phyloP scores from a whole-genome alignment of 2,329 filamentous ascomycete genomes.

The Phaeosphaeriaceae sp. region DNA sequence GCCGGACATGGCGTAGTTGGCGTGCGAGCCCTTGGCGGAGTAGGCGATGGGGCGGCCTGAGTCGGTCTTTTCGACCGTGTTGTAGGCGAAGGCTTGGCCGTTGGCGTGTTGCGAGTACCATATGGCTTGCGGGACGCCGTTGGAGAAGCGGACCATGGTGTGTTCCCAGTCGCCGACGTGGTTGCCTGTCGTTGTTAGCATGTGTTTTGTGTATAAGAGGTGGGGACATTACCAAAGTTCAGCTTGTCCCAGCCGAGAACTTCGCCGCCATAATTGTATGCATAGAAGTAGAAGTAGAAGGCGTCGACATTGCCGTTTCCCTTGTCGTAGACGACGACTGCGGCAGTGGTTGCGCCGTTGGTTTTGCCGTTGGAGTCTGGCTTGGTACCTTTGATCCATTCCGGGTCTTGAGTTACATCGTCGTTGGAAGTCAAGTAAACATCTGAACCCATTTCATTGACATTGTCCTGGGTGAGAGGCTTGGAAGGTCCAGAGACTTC shows the following conservation, averaged over 20 bases:
- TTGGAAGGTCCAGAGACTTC: constrained; percentile 40
- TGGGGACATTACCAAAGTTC: constrained; percentile 51
- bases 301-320: constrained; percentile 62
- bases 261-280: constrained; percentile 62
- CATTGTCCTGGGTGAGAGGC: constrained; percentile 51
- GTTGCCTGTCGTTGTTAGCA: constrained; percentile 48
- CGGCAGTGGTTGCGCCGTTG: constrained; percentile 56
- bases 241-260: constrained; percentile 50
- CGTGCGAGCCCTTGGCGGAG: constrained; percentile 67
- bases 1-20: constrained; percentile 67
- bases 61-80: constrained; percentile 59
- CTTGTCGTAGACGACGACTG: constrained; percentile 66
- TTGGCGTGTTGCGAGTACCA: constrained; percentile 70
- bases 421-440: constrained; percentile 57
- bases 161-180: constrained; percentile 74
- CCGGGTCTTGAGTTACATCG: constrained; percentile 50
- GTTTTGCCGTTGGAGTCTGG: constrained; percentile 61
- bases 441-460: constrained; percentile 51
- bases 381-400: constrained; percentile 58
- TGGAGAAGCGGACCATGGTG: constrained; percentile 69
- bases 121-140: constrained; percentile 61
- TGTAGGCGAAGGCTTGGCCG: constrained; percentile 69
- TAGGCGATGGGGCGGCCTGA: constrained; percentile 63
- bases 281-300: constrained; percentile 70
- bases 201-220: background rate